Base-by-base conservation (phyloP, 768 basidiomycete species). In the Myochromella boudieri region DNA sequence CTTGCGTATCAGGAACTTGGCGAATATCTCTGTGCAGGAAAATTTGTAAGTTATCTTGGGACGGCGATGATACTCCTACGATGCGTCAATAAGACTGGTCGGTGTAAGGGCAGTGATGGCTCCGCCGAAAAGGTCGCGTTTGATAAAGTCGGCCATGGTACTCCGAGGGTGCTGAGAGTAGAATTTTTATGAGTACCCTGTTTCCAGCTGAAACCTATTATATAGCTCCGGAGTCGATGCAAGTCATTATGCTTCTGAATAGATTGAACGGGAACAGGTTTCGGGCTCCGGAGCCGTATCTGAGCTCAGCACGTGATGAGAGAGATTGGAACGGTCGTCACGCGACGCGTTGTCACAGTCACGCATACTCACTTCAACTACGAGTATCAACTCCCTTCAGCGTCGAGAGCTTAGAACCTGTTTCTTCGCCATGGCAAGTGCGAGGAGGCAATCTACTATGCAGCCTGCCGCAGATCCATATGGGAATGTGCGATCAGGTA, bases 1-100 rank as follows among this genome's bases (percentile, higher is more conserved):
- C 97, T 65, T 99, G 95, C 3, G 82, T 92, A 62, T 98, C 88
- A 11, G 97, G 95, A 10, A 99, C 74, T 67, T 97, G 90, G 44
- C 95, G 91, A 10, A 76, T 37, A 53, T 74, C 65, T 21, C 78
- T 80, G 48, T 21, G 43, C 52, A 29, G 26, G 37, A 39, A 4
- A 22, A 32, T 47, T 17, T 43, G 14, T 26, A 29, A 39, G 22
- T 28, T 34, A n/a, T 37, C 11, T 10, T 28, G 18, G 28, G 27
- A 20, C 44, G 32, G 4, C 38, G 42, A 44, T 28, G 22, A 24
- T 15, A 15, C 11, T 69, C 91, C 51, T 69, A 97, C 95, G 93
- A 90, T 42, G 85, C 92, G 69, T 99, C 95, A 44, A 91, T 56
- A 50, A 91, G 79, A 47, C 66, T 50, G 1, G 53, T 17, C 2